Percentiles rank a stretch among this genome's conserved stretches.
Conservation (phyloP, 371 early-diverging fungal species). For the Basidiobolus meristosporus region DNA sequence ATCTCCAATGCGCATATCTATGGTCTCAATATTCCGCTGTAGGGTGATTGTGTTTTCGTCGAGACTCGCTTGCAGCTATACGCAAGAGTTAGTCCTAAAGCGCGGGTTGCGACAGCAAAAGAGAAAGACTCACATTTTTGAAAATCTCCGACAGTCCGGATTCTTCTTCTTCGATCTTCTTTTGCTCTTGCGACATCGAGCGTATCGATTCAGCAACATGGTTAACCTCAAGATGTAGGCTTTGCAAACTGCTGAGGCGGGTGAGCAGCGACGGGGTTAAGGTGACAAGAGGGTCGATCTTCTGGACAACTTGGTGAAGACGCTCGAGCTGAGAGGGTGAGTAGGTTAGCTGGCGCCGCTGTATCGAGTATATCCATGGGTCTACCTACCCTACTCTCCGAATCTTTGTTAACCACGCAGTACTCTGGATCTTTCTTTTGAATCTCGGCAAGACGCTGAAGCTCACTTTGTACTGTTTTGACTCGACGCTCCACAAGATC, state of each 20-base stretch:
- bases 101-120: not conserved
- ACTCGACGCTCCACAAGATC: conserved; percentile 54
- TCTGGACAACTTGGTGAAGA: conserved; percentile 30
- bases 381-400: too few relatives aligned
- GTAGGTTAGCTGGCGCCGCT: conserved; percentile 49
- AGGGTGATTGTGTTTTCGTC: conserved; percentile 39
- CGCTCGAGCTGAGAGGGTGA: conserved; percentile 45
- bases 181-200: not conserved
- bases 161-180: not conserved
- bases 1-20: conserved; percentile 41
- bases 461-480: conserved; percentile 61
- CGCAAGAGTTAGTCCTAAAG: not conserved
- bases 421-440: too few relatives aligned
- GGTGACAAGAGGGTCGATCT: conserved; percentile 4
- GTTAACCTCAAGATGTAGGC: not conserved
- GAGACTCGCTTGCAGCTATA: conserved; percentile 36
- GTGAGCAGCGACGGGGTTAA: not conserved
- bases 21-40: conserved; percentile 38
- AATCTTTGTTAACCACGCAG: too few relatives aligned
- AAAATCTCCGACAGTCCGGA: conserved; percentile 2
- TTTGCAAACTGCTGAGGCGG: not conserved
- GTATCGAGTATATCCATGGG: too few relatives aligned
- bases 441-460: too few relatives aligned
- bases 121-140: conserved; percentile 12
- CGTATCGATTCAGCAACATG: not conserved